A percentile compares a stretch with the other conserved stretches of the same genome.
These are phyloP conservation scores for Tirmania nivea DNA, from an alignment of 495 filamentous ascomycete genomes.

Conservation along the genomic window DNA sequence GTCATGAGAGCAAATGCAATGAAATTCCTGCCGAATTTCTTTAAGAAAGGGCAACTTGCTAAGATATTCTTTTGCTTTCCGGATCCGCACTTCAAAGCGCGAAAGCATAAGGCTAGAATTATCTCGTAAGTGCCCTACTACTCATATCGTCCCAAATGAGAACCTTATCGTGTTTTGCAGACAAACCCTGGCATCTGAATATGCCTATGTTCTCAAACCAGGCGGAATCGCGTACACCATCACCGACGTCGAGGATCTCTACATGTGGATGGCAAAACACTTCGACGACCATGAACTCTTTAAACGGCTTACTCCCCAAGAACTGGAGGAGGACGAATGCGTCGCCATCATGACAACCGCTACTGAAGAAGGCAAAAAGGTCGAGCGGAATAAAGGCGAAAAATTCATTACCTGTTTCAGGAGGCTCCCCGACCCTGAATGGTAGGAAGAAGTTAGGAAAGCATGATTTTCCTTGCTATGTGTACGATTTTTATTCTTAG, in stretches of 20 bases:
- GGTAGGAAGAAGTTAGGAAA: conserved; percentile 22
- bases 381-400: conserved; percentile 63
- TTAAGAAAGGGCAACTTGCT: conserved; percentile 47
- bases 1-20: conserved; percentile 84
- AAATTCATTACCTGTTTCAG: conserved; percentile 78
- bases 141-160: neutral
- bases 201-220: conserved; percentile 66
- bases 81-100: conserved; percentile 90
- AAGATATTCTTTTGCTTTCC: conserved; percentile 97
- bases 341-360: conserved; percentile 61
- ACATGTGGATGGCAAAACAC: conserved; percentile 76
- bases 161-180: neutral
- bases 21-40: conserved; percentile 97
- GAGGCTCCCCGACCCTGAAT: conserved; percentile 57
- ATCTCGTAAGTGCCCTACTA: conserved; percentile 30
- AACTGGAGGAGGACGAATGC: conserved; percentile 50
- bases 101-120: conserved; percentile 92
- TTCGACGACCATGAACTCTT: conserved; percentile 52
- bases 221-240: conserved; percentile 85
- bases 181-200: conserved; percentile 70
- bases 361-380: conserved; percentile 96
- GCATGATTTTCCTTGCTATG: no score
- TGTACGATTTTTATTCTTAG: no score
- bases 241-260: conserved; percentile 86
- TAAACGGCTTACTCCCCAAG: conserved; percentile 39